Evolutionary conservation across 1,139 yeast genomes (phyloP).

Genomic region (Cylindricascospora bacillispora): DNA sequence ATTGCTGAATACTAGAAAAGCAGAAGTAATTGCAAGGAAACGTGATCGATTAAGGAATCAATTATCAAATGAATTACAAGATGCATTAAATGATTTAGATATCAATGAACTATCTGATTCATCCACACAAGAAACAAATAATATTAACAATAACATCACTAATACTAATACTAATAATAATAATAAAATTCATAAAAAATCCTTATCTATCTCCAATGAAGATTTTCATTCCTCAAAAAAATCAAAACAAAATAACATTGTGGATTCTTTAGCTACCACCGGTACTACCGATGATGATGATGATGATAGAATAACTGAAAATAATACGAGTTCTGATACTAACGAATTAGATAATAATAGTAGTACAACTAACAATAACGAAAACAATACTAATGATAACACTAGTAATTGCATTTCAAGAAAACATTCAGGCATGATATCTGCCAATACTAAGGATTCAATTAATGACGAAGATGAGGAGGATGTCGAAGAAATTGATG

Average conservation of each 20-base stretch:
- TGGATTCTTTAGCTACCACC: no score
- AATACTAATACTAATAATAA: no score
- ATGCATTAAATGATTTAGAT: slow-evolving; percentile 27
- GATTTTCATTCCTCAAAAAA: neutral
- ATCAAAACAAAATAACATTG: neutral
- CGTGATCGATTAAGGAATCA: slow-evolving; percentile 57
- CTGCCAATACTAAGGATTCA: slow-evolving; percentile 2
- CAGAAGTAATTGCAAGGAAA: slow-evolving; percentile 63
- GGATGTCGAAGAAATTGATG: slow-evolving; percentile 23
- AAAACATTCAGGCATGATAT: slow-evolving; percentile 2
- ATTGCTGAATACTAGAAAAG: slow-evolving; percentile 70
- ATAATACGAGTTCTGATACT: slow-evolving; percentile 1
- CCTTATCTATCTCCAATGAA: neutral
- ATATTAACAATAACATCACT: neutral
- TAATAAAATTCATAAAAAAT: neutral
- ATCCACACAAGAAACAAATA: neutral
- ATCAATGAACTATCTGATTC: slow-evolving; percentile 10
- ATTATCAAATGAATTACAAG: slow-evolving; percentile 22
- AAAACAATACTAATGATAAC: slow-evolving; percentile 4
- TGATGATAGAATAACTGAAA: slow-evolving; percentile 1
- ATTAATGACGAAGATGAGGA: slow-evolving; percentile 8
- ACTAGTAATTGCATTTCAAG: no score
- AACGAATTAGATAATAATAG: slow-evolving; percentile 4
- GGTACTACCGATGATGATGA: no score
- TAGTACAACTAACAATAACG: slow-evolving; percentile 3